Evolutionary conservation across 1,139 yeast genomes (phyloP).

Genomic region (Suhomyces terraborum): DNA sequence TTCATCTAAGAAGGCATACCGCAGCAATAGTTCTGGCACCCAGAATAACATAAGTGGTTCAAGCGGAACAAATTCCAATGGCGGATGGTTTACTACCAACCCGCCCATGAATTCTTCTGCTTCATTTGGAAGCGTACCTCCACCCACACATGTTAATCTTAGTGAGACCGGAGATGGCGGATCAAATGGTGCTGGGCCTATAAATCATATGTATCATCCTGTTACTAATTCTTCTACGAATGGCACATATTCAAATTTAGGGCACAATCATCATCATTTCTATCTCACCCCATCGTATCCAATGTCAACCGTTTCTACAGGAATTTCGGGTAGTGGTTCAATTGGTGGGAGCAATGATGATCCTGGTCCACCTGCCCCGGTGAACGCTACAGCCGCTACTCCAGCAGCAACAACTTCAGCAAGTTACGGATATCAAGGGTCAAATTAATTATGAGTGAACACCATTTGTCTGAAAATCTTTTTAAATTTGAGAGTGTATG

Average conservation of each 20-base stretch:
- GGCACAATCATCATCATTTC: slow-evolving; percentile 8
- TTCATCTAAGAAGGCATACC: slow-evolving; percentile 10
- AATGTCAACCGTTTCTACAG: slow-evolving; percentile 6
- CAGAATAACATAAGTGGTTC: slow-evolving; percentile 7
- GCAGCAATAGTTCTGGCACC: slow-evolving; percentile 13
- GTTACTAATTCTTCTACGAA: slow-evolving; percentile 2
- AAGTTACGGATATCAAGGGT: slow-evolving; percentile 7
- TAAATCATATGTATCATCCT: slow-evolving; percentile 9
- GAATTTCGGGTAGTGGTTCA: slow-evolving; percentile 5
- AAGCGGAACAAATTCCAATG: slow-evolving; percentile 7
- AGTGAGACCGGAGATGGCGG: slow-evolving; percentile 3
- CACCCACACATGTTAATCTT: slow-evolving; percentile 2
- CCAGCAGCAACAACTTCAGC: slow-evolving; percentile 5
- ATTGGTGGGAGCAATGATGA: slow-evolving; percentile 7
- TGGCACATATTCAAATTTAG: slow-evolving; percentile 1
- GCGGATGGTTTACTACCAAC: slow-evolving; percentile 15
- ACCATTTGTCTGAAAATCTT: background rate
- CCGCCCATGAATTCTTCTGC: slow-evolving; percentile 9
- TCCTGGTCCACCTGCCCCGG: slow-evolving; percentile 2
- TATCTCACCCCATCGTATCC: slow-evolving; percentile 12
- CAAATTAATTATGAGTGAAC: background rate
- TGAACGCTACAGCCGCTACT: slow-evolving; percentile 5
- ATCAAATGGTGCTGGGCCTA: slow-evolving; percentile 3
- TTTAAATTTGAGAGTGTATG: too few relatives aligned
- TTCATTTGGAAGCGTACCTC: slow-evolving; percentile 8